These are phyloP conservation scores for Thermochaetoides thermophila DNA, from an alignment of 495 filamentous ascomycete species.

Conservation along the genomic window DNA sequence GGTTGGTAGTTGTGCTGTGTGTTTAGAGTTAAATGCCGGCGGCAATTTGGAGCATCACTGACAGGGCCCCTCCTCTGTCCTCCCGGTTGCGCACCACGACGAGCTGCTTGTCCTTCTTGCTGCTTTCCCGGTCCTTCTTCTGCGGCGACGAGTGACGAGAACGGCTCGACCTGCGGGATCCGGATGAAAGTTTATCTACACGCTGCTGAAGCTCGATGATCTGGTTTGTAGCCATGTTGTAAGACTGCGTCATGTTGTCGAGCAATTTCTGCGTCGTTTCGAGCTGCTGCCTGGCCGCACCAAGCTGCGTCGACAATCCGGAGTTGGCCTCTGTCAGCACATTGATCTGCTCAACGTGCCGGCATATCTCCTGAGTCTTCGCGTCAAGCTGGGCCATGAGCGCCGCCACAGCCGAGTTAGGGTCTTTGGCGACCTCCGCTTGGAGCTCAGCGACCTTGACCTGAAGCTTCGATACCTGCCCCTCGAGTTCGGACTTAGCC, in stretches of 20 bases:
- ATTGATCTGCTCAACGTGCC: constrained; percentile 14
- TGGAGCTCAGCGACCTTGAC: constrained; percentile 15
- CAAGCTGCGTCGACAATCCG: constrained; percentile 14
- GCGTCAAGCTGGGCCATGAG: constrained; percentile 17
- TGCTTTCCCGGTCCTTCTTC: constrained; percentile 16
- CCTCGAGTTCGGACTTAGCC: constrained; percentile 18
- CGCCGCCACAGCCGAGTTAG: constrained; percentile 11
- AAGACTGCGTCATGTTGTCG: constrained; percentile 10
- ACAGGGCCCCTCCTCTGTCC: constrained; percentile 20
- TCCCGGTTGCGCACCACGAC: constrained; percentile 21
- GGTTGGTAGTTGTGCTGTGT: background rate
- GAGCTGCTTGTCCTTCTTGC: constrained; percentile 19
- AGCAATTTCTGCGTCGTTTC: constrained; percentile 8
- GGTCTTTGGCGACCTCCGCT: constrained; percentile 12
- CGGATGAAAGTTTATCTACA: constrained; percentile 9
- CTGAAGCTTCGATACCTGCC: constrained; percentile 11
- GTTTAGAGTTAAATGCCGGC: constrained; percentile 9
- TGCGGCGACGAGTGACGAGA: constrained; percentile 18
- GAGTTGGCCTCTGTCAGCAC: constrained; percentile 14
- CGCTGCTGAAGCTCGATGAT: constrained; percentile 13
- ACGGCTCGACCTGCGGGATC: constrained; percentile 10
- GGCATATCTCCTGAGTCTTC: constrained; percentile 14
- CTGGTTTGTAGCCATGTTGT: constrained; percentile 11
- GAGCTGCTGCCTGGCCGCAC: constrained; percentile 14
- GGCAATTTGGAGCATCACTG: constrained; percentile 21